Evolutionary conservation across 2,329 filamentous ascomycete species (phyloP).

Genomic region (Exophiala viscosa): DNA sequence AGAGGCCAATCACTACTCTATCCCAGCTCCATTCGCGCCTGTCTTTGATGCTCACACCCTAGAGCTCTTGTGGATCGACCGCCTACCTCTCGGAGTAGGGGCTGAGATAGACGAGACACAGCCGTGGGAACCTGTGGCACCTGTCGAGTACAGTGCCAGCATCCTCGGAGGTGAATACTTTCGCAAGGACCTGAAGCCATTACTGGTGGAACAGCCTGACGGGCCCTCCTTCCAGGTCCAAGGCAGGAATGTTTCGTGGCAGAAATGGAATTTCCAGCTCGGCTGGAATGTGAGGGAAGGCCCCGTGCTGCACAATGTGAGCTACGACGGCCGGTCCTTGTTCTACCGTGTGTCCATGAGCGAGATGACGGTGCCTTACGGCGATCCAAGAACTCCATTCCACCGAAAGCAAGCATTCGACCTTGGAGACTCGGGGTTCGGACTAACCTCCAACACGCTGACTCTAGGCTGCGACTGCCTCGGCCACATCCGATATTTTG

Average conservation of each 20-base stretch:
- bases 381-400: conserved; percentile 61
- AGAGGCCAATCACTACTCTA: conserved; percentile 62
- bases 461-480: conserved; percentile 67
- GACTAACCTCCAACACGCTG: conserved; percentile 65
- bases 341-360: conserved; percentile 64
- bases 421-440: conserved; percentile 66
- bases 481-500: conserved; percentile 65
- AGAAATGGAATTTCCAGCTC: conserved; percentile 67
- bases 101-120: conserved; percentile 51
- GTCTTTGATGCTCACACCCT: conserved; percentile 57
- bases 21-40: conserved; percentile 57
- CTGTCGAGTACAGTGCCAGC: too few relatives aligned
- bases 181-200: conserved; percentile 61
- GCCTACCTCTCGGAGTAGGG: conserved; percentile 51
- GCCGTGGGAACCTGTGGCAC: conserved; percentile 46
- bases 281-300: conserved; percentile 2
- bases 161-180: too few relatives aligned
- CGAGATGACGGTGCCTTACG: conserved; percentile 69
- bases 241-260: conserved; percentile 54
- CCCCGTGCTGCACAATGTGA: conserved; percentile 66
- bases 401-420: conserved; percentile 70
- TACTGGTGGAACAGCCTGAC: conserved; percentile 68
- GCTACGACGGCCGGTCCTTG: conserved; percentile 63
- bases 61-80: conserved; percentile 56
- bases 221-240: conserved; percentile 62